Base-by-base conservation (phyloP, 768 basidiomycete species). In the Suillus alpinus region DNA sequence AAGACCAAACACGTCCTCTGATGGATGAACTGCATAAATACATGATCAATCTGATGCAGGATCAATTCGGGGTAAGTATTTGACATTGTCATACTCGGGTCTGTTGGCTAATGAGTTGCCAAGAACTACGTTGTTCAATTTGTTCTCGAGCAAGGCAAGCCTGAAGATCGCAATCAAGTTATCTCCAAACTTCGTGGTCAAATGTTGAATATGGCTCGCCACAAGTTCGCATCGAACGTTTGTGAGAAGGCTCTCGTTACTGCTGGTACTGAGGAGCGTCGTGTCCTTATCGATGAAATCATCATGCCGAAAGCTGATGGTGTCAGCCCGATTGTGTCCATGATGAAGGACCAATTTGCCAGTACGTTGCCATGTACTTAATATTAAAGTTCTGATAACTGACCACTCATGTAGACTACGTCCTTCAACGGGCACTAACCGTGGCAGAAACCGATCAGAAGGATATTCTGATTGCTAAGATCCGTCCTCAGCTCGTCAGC, bases 71-170 rank as follows among this genome's bases (percentile, higher is more conserved):
- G 58, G 92, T 94, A 73, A 58, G 86, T 76, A 23, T 57, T 41
- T n/a, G 31, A 6, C 5, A 55, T 39, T 40, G 9, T 46, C n/a
- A 26, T 44, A 52, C 6, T 46, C 13, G 49, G 40, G 2, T 8
- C 31, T 18, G 20, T 58, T 39, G 5, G 13, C 39, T 65, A 20
- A 65, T 56, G 57, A 69, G 50, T 60, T 23, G n/a, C 40, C 14
- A 41, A 94, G 92, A 94, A 96, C 70, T 98, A 97, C 75, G 96
- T 98, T 37, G 85, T 97, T 52, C 96, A 98, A 73, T 96, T 92
- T 70, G 83, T 98, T 59, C 83, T 98, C 36, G 91, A 94, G 69
- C 82, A 89, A 65, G 94, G 95, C 6, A 80, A 80, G 59, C 79
- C 80, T 0, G 80, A 85, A 13, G 95, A 98, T 69, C 84, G 83